These are phyloP conservation scores for Megacollybia marginata DNA, from an alignment of 768 basidiomycete genomes.

Conservation along the genomic window DNA sequence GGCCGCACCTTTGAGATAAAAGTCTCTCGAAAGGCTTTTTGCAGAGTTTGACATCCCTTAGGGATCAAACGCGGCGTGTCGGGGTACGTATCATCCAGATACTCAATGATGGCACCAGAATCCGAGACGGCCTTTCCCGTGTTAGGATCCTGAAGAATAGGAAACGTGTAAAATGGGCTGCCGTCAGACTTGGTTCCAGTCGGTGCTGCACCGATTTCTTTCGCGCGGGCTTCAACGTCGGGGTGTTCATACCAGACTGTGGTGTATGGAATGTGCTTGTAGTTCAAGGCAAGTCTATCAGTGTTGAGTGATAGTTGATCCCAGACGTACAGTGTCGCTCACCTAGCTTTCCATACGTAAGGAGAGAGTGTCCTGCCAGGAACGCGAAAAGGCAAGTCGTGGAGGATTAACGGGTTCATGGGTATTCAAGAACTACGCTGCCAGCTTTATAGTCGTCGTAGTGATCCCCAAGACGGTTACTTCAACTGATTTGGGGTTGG, in stretches of 20 bases:
- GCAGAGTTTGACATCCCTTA: conserved; percentile 4
- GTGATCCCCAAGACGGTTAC: too few species aligned
- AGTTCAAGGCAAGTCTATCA: conserved; percentile 6
- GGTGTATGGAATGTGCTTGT: conserved; percentile 17
- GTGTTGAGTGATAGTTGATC: too few species aligned
- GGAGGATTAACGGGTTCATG: too few species aligned
- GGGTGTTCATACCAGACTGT: conserved; percentile 35
- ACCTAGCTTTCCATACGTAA: too few species aligned
- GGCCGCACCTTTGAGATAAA: too few species aligned
- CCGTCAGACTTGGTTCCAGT: conserved; percentile 18
- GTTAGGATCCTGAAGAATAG: conserved; percentile 29
- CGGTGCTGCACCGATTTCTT: conserved; percentile 20
- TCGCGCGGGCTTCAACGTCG: conserved; percentile 23
- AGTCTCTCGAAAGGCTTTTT: too few species aligned
- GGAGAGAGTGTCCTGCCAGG: too few species aligned
- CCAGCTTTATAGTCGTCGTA: too few species aligned
- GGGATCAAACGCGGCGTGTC: conserved; percentile 22
- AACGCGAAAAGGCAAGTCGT: too few species aligned
- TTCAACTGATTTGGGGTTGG: too few species aligned
- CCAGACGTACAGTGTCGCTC: too few species aligned
- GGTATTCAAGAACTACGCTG: too few species aligned
- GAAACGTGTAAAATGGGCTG: conserved; percentile 25
- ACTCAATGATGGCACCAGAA: conserved; percentile 26
- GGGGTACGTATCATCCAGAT: conserved; percentile 33
- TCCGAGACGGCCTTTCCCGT: conserved; percentile 24